These are phyloP conservation scores for Hypomyces rosellus DNA, from an alignment of 2,329 filamentous ascomycete species.

Conservation along the genomic window DNA sequence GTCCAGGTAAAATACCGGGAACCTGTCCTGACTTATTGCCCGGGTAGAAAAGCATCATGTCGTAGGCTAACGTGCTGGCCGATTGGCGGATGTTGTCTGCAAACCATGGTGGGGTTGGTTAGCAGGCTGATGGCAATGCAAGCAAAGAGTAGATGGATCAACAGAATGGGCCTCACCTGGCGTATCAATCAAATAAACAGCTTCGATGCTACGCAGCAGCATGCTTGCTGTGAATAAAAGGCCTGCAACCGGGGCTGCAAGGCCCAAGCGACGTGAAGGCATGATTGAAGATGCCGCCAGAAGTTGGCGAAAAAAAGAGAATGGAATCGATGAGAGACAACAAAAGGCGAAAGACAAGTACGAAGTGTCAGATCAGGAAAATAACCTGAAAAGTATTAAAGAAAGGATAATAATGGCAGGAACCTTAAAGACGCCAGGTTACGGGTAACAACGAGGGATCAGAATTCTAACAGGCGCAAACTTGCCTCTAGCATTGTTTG, in stretches of 20 bases:
- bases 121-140: background rate
- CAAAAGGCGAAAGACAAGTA: no score
- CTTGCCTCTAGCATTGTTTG: no score
- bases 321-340: no score
- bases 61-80: conserved; percentile 42
- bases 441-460: no score
- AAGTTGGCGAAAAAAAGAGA: no score
- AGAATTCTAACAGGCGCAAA: no score
- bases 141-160: background rate
- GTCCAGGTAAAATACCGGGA: conserved; percentile 52
- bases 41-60: conserved; percentile 45
- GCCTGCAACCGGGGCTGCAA: background rate
- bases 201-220: conserved; percentile 13
- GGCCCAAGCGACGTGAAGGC: background rate
- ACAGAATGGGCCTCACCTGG: conserved; percentile 20
- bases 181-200: conserved; percentile 25
- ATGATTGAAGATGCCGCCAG: background rate
- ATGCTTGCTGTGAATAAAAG: conserved; percentile 6
- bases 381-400: no score
- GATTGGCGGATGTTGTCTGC: conserved; percentile 41
- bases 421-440: no score
- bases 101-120: background rate
- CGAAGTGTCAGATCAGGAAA: no score
- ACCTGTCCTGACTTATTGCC: conserved; percentile 46
- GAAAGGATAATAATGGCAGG: no score